These are phyloP conservation scores for Parasitella parasitica DNA, from an alignment of 371 early-diverging fungal species.

Conservation along the genomic window DNA sequence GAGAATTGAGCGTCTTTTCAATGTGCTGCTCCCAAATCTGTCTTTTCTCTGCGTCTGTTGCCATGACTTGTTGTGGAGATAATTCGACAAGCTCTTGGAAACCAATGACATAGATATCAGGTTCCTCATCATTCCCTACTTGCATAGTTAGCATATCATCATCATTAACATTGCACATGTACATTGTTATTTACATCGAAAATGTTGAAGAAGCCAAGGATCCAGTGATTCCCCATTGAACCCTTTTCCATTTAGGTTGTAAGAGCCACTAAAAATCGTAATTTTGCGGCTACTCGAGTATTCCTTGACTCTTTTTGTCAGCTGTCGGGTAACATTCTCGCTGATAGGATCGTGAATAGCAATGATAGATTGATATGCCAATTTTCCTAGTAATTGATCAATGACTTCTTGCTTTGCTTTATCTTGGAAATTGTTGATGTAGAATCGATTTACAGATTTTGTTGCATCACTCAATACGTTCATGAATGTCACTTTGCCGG, in stretches of 20 bases:
- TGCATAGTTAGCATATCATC: background rate
- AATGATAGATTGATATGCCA: constrained; percentile 54
- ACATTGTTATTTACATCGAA: constrained; percentile 30
- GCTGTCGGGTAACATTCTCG: constrained; percentile 54
- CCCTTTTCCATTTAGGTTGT: constrained; percentile 85
- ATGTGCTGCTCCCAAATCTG: constrained; percentile 70
- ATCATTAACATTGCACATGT: background rate
- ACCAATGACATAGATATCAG: constrained; percentile 86
- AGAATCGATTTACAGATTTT: constrained; percentile 89
- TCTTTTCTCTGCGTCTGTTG: constrained; percentile 71
- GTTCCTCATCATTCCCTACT: constrained; percentile 47
- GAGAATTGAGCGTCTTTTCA: constrained; percentile 53
- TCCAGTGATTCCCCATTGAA: constrained; percentile 66
- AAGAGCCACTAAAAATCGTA: constrained; percentile 80
- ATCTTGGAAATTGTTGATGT: constrained; percentile 93
- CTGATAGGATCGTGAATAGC: constrained; percentile 63
- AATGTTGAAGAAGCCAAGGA: constrained; percentile 67
- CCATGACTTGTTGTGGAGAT: constrained; percentile 79
- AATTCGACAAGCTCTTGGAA: constrained; percentile 96
- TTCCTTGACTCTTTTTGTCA: constrained; percentile 53
- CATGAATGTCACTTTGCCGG: constrained; percentile 85
- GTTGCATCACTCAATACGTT: constrained; percentile 90
- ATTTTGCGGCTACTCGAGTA: constrained; percentile 56
- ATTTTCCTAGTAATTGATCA: constrained; percentile 77
- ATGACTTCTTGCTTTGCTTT: constrained; percentile 89